These are phyloP conservation scores for Zopfochytrium polystomum DNA, from an alignment of 371 early-diverging fungal genomes.

Conservation along the genomic window DNA sequence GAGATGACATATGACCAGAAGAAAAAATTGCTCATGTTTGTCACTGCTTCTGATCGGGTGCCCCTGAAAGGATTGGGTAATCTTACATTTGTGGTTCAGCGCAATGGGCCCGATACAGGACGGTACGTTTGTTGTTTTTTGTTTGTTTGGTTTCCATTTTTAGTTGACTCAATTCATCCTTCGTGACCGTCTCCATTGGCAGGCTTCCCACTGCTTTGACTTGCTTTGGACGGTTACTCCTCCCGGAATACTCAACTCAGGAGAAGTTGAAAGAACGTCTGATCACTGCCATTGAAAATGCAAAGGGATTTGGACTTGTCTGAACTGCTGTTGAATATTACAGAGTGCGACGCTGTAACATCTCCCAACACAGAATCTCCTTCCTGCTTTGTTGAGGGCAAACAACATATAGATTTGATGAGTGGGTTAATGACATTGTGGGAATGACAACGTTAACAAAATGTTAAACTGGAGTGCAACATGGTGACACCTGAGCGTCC, in stretches of 20 bases:
- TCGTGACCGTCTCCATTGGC: too few species aligned
- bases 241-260: conserved; percentile 86
- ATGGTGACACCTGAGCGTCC: too few species aligned
- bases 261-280: conserved; percentile 86
- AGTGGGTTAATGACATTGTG: too few species aligned
- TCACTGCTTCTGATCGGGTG: conserved; percentile 95
- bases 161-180: neutral
- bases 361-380: too few species aligned
- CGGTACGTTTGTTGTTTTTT: conserved; percentile 33
- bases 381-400: too few species aligned
- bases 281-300: conserved; percentile 90
- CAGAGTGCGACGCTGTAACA: too few species aligned
- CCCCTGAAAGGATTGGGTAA: conserved; percentile 91
- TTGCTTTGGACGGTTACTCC: conserved; percentile 91
- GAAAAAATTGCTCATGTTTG: conserved; percentile 91
- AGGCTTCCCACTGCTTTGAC: conserved; percentile 76
- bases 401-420: too few species aligned
- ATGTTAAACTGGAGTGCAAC: too few species aligned
- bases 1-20: conserved; percentile 77
- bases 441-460: too few species aligned
- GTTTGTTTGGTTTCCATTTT: conserved; percentile 1
- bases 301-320: conserved; percentile 95
- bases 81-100: conserved; percentile 91
- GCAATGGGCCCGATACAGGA: conserved; percentile 96
- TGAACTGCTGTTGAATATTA: too few species aligned